Conservation (phyloP, 2,329 filamentous ascomycete species). For the Fusarium sp. region DNA sequence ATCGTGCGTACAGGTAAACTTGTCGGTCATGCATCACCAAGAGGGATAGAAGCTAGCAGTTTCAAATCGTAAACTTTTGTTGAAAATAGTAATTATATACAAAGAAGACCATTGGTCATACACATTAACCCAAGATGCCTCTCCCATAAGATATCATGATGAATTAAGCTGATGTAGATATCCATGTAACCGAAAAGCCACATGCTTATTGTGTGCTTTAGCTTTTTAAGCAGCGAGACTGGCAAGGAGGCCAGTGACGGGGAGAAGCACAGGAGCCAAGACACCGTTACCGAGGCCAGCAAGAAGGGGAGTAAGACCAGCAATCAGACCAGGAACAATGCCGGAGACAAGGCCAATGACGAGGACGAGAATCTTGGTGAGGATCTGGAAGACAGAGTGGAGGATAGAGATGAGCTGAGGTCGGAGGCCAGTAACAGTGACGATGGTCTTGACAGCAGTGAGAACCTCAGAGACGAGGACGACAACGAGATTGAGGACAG, state of each 20-base stretch:
- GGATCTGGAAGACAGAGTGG: constrained; percentile 46
- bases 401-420: constrained; percentile 45
- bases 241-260: constrained; percentile 42
- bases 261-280: constrained; percentile 46
- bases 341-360: constrained; percentile 42
- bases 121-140: constrained; percentile 1
- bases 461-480: constrained; percentile 39
- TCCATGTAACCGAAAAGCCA: not conserved
- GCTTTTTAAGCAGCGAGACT: constrained; percentile 23
- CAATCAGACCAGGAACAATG: constrained; percentile 45
- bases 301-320: constrained; percentile 46
- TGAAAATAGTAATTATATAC: constrained; percentile 12
- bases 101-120: not conserved
- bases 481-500: constrained; percentile 39
- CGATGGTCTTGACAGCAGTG: constrained; percentile 41
- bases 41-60: not conserved
- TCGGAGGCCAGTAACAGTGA: constrained; percentile 43
- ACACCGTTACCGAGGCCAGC: constrained; percentile 42
- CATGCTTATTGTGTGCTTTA: not conserved
- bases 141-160: not conserved
- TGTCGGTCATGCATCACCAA: not conserved
- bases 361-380: constrained; percentile 43
- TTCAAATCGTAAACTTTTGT: not conserved
- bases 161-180: not conserved
- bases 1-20: not conserved